Percentiles rank a stretch among this genome's conserved stretches.
These are phyloP conservation scores for Penicillium verhagenii DNA, from an alignment of 495 filamentous ascomycete genomes.

Conservation along the genomic window DNA sequence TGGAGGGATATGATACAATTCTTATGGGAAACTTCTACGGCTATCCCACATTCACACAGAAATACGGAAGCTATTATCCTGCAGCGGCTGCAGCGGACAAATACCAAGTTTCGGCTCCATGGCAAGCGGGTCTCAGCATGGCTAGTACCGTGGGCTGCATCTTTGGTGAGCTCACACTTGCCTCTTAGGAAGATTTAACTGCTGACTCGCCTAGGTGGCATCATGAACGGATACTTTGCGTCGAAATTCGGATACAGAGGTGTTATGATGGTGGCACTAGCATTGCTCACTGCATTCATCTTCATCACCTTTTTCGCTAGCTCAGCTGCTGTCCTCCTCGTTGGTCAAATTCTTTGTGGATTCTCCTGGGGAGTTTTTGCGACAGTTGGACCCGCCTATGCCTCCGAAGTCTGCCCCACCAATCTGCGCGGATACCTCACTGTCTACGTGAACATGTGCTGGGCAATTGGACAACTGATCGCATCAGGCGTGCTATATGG, in stretches of 20 bases:
- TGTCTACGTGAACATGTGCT: slow-evolving; percentile 64
- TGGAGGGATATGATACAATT: slow-evolving; percentile 53
- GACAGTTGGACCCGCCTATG: slow-evolving; percentile 59
- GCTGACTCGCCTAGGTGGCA: slow-evolving; percentile 20
- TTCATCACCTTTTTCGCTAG: slow-evolving; percentile 55
- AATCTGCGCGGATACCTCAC: slow-evolving; percentile 57
- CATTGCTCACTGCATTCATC: slow-evolving; percentile 46
- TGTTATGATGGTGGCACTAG: slow-evolving; percentile 42
- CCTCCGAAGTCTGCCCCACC: slow-evolving; percentile 61
- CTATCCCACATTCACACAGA: slow-evolving; percentile 36
- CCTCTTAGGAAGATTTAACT: not conserved
- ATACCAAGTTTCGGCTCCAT: slow-evolving; percentile 33
- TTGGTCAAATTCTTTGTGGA: slow-evolving; percentile 46
- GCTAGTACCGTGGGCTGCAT: slow-evolving; percentile 35
- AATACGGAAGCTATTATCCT: slow-evolving; percentile 33
- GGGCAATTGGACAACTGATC: slow-evolving; percentile 64
- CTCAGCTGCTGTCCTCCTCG: slow-evolving; percentile 34
- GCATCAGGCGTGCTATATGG: slow-evolving; percentile 54
- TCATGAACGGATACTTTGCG: slow-evolving; percentile 47
- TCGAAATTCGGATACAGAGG: slow-evolving; percentile 45
- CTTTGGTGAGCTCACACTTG: slow-evolving; percentile 22
- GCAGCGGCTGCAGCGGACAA: not conserved
- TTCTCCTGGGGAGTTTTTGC: slow-evolving; percentile 54
- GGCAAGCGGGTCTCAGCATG: slow-evolving; percentile 38
- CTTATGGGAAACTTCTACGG: slow-evolving; percentile 44